Base-by-base conservation (phyloP, 768 basidiomycete genomes). In the Suillus occidentalis region DNA sequence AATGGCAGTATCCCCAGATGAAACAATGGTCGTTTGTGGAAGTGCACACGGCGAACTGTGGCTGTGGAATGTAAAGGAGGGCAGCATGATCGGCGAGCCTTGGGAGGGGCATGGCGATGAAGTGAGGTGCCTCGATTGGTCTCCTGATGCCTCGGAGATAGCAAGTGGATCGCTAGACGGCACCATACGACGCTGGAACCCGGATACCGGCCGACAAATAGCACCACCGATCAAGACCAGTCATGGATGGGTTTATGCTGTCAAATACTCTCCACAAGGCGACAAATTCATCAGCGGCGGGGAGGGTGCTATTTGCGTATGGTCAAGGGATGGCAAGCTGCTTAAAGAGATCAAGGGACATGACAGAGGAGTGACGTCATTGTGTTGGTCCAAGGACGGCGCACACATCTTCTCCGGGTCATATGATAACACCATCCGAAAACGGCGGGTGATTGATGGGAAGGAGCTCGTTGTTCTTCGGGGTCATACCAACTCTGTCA, bases 161-260 rank as follows among this genome's bases (percentile, higher is more conserved):
- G 71, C 65, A 13, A 65, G 59, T 10, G 67, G 50, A 65, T 69
- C 8, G n/a, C 10, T 22, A 22, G 45, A 47, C 6, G n/a, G 45
- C 10, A 47, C 45, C 45, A 22, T 47, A 47, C 56, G 64, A 14
- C 31, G 67, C 9, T 72, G 71, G 64, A 65, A 70, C 36, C 47
- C 62, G 4, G 12, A 56, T 40, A 59, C 62, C 25, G 49, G 49
- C 7, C 49, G 6, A 25, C 49, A 50, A 25, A 25, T 50, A 6
- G 22, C 49, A 6, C 13, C 22, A 50, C 49, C 49, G 1, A 50
- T 25, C 1, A 6, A 25, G 22, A 25, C 49, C 6, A 18, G 28
- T 31, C 52, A 53, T 18, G 28, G 16, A 16, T 53, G 52, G 52
- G 28, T 53, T 16, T 3, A 3, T 0, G 28, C 52, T 8, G 16